Conservation (phyloP, 768 basidiomycete species). For the Gyrodon lividus region DNA sequence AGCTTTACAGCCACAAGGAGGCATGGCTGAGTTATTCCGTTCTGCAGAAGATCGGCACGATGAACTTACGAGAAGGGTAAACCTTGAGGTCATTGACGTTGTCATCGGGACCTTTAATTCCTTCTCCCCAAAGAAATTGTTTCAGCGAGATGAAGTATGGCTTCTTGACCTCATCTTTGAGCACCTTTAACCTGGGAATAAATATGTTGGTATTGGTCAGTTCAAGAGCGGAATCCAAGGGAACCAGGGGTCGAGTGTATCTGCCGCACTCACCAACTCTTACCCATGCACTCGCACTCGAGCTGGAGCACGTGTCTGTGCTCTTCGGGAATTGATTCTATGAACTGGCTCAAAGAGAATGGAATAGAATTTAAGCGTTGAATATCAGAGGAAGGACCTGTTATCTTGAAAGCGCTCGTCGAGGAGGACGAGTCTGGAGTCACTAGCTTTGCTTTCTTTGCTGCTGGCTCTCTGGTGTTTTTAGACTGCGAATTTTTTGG, state of each 20-base stretch:
- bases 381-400: conserved; percentile 15
- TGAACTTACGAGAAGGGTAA: conserved; percentile 67
- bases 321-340: conserved; percentile 54
- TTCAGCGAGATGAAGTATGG: conserved; percentile 77
- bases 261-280: conserved; percentile 52
- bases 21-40: conserved; percentile 2
- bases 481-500: conserved; percentile 29
- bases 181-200: conserved; percentile 60
- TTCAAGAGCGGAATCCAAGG: conserved; percentile 4
- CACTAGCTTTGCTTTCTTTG: conserved; percentile 50
- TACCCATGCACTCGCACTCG: conserved; percentile 72
- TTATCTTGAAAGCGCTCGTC: conserved; percentile 11
- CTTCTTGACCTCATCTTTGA: conserved; percentile 73
- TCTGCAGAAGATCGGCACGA: conserved; percentile 26
- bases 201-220: conserved; percentile 6
- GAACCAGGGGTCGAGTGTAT: not conserved
- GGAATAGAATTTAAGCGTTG: conserved; percentile 62
- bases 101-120: conserved; percentile 53
- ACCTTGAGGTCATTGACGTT: conserved; percentile 50
- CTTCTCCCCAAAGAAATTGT: conserved; percentile 64
- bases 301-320: conserved; percentile 57
- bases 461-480: conserved; percentile 25
- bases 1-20: conserved; percentile 49
- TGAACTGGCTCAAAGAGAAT: conserved; percentile 57
- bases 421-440: conserved; percentile 26